Base-by-base conservation (phyloP, 371 early-diverging fungal genomes). In the Rhizopus delemar region DNA sequence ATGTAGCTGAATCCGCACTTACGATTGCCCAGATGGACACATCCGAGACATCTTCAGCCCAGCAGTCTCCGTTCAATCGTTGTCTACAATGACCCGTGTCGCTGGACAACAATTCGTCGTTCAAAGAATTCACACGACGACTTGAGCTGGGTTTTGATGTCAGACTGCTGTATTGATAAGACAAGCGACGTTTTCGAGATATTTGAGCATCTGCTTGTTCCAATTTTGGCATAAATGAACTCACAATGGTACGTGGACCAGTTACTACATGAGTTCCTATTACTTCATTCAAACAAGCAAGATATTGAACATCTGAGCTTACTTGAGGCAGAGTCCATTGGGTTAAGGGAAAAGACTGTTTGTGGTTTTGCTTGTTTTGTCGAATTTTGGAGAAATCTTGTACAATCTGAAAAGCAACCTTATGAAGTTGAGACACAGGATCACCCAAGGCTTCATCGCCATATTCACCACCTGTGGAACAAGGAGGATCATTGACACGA, bases 351-450 rank as follows among this genome's bases (percentile, higher is more conserved):
- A 48, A 8, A 60, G 46, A 60, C 65, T 50, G 71, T 22, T 22
- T 22, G 22, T 22, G 22, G 2, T 22, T 22, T 59, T 65, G 66
- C 66, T 49, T 60, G 43, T 53, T 48, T 36, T 67, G 61, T 65
- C 82, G 65, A 59, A 66, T 57, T 29, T 70, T 62, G 7, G 75
- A 63, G 15, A 76, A 71, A 45, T 79, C 77, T 39, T 81, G 78
- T 12, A 83, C 82, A 43, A 92, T 82, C 71, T 94, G 90, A 66
- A 96, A 91, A 1, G 93, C 92, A 4, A 94, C 86, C 73, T 94
- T 94, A 80, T 96, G 94, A 32, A 96, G 76, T 69, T 94, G 95
- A 13, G 92, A 91, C 0, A 96, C 90, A 6, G 94, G 92, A 62
- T 81, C 81, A 13, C 81, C 81, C 0, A 81, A 49, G 0, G 71